A percentile compares a stretch with the other conserved stretches of the same genome.
These are phyloP conservation scores for Botrytis medusae DNA, from an alignment of 2,329 filamentous ascomycete species.

Conservation along the genomic window DNA sequence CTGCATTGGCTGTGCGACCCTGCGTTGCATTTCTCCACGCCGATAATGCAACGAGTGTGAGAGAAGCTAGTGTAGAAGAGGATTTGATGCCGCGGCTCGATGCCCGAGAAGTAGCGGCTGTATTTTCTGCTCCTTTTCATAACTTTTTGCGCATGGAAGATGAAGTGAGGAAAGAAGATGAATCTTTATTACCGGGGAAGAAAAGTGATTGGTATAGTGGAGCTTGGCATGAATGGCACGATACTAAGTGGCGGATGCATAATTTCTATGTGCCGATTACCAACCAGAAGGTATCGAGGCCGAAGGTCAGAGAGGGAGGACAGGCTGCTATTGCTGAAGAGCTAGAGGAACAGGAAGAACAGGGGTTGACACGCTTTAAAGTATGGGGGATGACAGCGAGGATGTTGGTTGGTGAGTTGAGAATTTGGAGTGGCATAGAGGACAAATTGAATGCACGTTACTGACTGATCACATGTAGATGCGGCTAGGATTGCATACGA, in stretches of 20 bases:
- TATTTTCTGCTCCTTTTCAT: constrained; percentile 86
- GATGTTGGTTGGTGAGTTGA: constrained; percentile 61
- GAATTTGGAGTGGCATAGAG: background rate
- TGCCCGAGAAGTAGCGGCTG: constrained; percentile 86
- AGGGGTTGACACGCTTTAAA: constrained; percentile 61
- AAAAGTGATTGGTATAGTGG: constrained; percentile 74
- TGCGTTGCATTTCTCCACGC: constrained; percentile 77
- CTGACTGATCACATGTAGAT: constrained; percentile 49
- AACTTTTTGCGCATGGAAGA: constrained; percentile 71
- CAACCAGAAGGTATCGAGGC: constrained; percentile 66
- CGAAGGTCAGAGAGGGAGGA: constrained; percentile 44
- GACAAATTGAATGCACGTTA: background rate
- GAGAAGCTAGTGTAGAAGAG: constrained; percentile 58
- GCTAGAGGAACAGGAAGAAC: constrained; percentile 49
- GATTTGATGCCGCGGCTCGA: constrained; percentile 78
- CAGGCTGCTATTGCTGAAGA: constrained; percentile 48
- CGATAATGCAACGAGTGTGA: constrained; percentile 45
- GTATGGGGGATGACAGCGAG: constrained; percentile 96
- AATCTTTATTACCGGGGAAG: constrained; percentile 32
- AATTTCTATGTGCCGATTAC: constrained; percentile 86
- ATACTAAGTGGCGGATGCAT: constrained; percentile 78
- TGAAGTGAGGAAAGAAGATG: constrained; percentile 46
- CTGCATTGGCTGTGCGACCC: constrained; percentile 71
- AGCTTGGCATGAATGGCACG: constrained; percentile 76
- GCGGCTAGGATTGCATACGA: constrained; percentile 81